Evolutionary conservation across 495 filamentous ascomycete genomes (phyloP), one percentile per base, ranked within the genome.

Genomic region (Tuber calosporum): DNA sequence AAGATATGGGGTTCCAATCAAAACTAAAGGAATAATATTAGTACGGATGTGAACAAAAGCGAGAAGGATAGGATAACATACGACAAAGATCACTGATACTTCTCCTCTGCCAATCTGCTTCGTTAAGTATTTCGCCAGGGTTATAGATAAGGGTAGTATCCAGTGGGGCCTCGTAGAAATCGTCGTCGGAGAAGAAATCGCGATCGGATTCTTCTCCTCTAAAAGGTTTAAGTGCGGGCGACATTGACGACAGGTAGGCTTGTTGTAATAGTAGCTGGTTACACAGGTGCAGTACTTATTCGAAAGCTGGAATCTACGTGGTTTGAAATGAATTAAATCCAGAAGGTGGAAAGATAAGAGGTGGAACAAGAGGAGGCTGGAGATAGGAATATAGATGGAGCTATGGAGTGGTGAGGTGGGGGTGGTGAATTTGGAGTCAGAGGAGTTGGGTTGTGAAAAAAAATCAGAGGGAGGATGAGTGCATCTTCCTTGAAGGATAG

Each of bases 1-100:
- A 41, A 85, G 76, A 68, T 77, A 80, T 5, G 77, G 74, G 11
- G 72, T 78, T 4, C 82, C 69, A 72, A 85, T 81, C 72, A 83
- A 77, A 34, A 78, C 82, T 84, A 39, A 43, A 73, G 38, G 17
- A 68, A 17, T 13, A 39, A 39, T 39, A 73, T 69, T 19, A 62
- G 53, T 34, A 62, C 26, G 26, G 7, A 30, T 5, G 11, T 4
- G 26, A 62, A 15, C 26, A 34, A 19, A 62, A 34, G 26, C 11
- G 13, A 6, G 53, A 26, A 53, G 45, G 45, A 2, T 0, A 62
- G 4, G 11, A 62, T 34, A 62, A 7, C 53, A 34, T 62, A 62
- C 53, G 26, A 34, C 53, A 62, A 62, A 62, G 53, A 62, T 62
- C 53, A 7, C 53, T 62, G 53, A 62, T 62, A 34, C 26, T 62